Evolutionary conservation across 352 stramenopile genomes (phyloP), one percentile per base, ranked within the genome.

Genomic region (Pythium rishiriense): DNA sequence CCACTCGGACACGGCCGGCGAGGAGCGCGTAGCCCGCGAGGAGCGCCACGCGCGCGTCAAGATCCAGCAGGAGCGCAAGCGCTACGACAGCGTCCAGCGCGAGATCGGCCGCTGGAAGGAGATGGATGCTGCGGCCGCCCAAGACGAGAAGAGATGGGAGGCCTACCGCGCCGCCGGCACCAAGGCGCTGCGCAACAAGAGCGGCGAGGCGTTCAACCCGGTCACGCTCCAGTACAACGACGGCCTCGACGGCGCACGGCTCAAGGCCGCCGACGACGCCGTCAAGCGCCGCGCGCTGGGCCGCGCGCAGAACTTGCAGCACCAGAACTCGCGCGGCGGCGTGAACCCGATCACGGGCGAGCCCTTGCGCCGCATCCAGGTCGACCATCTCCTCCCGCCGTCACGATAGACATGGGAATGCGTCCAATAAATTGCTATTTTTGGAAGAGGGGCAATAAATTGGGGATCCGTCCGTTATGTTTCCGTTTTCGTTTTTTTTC

Each of bases 151-250:
- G 58, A 85, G 81, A 17, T 90, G 73, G 73, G 66, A 84, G 9
- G 54, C 59, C 19, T 64, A 94, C 15, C 78, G 87, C 22, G 69
- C 86, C 8, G 73, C 77, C 0, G 91, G 88, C n/a, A 76, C 69
- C 46, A 97, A 96, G 73, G 85, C 84, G 41, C 72, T 81, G 62
- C 91, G 88, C 54, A 97, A 97, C 75, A 89, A 94, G 56, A 78
- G 83, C 41, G 85, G 82, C 12, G 84, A 93, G 42, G 79, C 90
- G 17, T 98, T 91, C 81, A 94, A 98, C 67, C 80, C 81, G 9
- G 76, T 97, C 48, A 97, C 84, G 37, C 75, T 97, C 19, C 81
- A 83, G 57, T 97, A 97, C 73, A 90, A 94, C 49, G 86, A 96
- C 58, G 84, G 80, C 42, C 80, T 87, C 39, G 86, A 96, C 57